Conservation (phyloP, 345 rosid genomes). For the Cardamine occulta region DNA sequence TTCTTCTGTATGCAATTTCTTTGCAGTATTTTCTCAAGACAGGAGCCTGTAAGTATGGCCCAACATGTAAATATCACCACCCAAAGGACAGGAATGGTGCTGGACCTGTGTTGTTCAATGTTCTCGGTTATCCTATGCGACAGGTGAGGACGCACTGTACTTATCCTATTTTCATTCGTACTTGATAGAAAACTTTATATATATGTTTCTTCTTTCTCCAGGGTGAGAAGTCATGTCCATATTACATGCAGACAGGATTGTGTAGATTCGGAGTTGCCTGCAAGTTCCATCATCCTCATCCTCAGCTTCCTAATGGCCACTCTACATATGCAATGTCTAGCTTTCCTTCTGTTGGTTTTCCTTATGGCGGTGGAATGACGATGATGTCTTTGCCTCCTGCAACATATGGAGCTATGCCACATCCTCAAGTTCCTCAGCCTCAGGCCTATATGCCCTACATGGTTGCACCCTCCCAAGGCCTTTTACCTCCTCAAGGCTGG, state of each 20-base stretch:
- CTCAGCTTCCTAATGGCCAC: conserved; percentile 56
- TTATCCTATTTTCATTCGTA: not conserved
- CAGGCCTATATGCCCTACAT: conserved; percentile 62
- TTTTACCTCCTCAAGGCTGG: conserved; percentile 68
- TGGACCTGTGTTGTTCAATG: conserved; percentile 70
- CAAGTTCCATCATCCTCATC: conserved; percentile 79
- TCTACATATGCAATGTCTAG: conserved; percentile 51
- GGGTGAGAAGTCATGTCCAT: conserved; percentile 84
- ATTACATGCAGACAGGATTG: conserved; percentile 73
- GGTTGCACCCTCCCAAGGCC: conserved; percentile 64
- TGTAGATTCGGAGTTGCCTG: conserved; percentile 82
- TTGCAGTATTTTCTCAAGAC: conserved; percentile 80
- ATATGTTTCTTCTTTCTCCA: conserved; percentile 34
- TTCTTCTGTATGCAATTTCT: conserved; percentile 22
- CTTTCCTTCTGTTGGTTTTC: conserved; percentile 57
- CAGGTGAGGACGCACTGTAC: conserved; percentile 48
- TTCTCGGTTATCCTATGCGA: conserved; percentile 77
- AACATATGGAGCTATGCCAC: conserved; percentile 55
- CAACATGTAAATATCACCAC: conserved; percentile 86
- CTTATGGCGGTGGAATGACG: conserved; percentile 60
- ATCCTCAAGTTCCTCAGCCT: conserved; percentile 50
- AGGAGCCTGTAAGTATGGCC: conserved; percentile 84
- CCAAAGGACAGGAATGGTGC: conserved; percentile 91
- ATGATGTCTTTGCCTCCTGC: conserved; percentile 62
- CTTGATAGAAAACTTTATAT: not conserved